Base-by-base conservation (phyloP, 805 yeast species). In the Starmerella cellae region DNA sequence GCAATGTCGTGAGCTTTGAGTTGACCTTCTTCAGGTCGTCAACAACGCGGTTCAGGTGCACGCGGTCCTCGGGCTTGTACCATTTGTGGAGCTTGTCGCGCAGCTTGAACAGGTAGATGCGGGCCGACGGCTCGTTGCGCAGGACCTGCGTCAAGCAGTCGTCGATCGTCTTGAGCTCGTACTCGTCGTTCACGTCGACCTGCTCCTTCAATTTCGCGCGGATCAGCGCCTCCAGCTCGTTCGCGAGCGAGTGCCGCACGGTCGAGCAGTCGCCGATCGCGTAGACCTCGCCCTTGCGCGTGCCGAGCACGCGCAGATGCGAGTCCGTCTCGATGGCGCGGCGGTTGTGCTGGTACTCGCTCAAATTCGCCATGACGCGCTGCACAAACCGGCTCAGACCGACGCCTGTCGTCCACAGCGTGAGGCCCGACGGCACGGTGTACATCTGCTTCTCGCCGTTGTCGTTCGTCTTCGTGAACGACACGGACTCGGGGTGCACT, bases 391-490 rank as follows among this genome's bases (percentile, higher is more conserved):
- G 79, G 46, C 74, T 70, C 51, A 74, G 77, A 5, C 80, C 74
- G 31, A 78, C 81, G 46, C 85, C 85, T 1, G 85, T 79, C 1
- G 83, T 77, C 85, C 85, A 79, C 36, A 79, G 57, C 56, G 83
- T 76, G 29, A 79, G 57, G 11, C 85, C 85, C 46, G 69, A 77
- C 37, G 82, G 79, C 39, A 79, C 58, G 45, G 70, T 69, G 55
- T 69, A 73, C 14, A 38, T 36, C 32, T 38, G 50, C 32, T 48
- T 48, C 26, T 59, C 61, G 17, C 72, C 73, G 20, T 60, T 65
- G n/a, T 30, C 39, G 30, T 31, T 36, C 40, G 65, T 60, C 54
- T 75, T 79, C 35, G 70, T 67, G 59, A 76, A 79, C 13, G 76
- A 53, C 4, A 79, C 82, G 37, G 67, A 65, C 52, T 74, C 74